These are phyloP conservation scores for Leccinum pallidistipes DNA, from an alignment of 1,284 basidiomycete species.

Conservation along the genomic window DNA sequence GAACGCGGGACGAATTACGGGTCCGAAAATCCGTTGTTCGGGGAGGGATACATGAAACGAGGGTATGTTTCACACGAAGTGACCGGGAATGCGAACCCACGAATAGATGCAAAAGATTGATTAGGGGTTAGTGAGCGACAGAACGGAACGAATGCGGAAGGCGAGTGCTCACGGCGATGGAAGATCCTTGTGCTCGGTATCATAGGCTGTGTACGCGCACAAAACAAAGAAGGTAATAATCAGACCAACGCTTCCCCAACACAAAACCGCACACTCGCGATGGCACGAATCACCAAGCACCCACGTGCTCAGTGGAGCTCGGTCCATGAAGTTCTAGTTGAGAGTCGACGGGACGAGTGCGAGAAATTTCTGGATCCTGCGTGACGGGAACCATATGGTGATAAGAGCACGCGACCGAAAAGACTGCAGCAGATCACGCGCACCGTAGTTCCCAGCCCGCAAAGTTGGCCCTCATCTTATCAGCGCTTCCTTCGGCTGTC, in stretches of 20 bases:
- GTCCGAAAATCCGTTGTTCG: not conserved
- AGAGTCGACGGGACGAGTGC: conserved; percentile 46
- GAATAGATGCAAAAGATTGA: not conserved
- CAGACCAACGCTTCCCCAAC: not conserved
- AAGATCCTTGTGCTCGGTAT: conserved; percentile 66
- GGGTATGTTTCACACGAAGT: not conserved
- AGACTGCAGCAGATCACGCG: conserved; percentile 9
- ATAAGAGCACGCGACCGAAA: not conserved
- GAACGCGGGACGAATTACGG: not conserved
- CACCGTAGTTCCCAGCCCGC: conserved; percentile 50
- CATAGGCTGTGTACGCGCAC: conserved; percentile 41
- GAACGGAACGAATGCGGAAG: conserved; percentile 1
- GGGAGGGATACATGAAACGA: not conserved
- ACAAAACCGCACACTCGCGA: conserved; percentile 30
- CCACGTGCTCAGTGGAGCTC: conserved; percentile 48
- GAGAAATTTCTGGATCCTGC: conserved; percentile 50
- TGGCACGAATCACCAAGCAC: conserved; percentile 60
- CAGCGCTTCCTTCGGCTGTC: conserved; percentile 39
- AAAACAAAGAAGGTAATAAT: not conserved
- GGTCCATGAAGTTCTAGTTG: conserved; percentile 53
- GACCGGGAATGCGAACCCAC: not conserved
- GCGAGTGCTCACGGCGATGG: conserved; percentile 52
- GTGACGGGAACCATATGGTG: conserved; percentile 13
- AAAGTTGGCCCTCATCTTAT: conserved; percentile 47
- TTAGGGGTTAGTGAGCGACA: not conserved